Conservation (phyloP, 768 basidiomycete genomes). For the Amanita inopinata region DNA sequence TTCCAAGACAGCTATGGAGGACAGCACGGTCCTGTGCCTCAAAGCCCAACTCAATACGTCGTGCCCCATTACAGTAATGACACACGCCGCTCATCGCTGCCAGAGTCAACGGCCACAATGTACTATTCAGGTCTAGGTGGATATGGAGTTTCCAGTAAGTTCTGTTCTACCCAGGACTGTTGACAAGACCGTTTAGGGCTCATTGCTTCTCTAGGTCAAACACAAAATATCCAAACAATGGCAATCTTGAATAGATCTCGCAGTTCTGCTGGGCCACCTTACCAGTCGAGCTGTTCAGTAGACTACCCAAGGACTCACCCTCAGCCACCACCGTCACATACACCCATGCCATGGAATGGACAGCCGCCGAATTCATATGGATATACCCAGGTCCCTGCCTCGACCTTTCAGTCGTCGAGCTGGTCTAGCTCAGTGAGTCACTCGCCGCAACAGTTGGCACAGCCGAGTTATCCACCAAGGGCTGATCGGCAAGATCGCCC, state of each 20-base stretch:
- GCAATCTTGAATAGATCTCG: conserved; percentile 7
- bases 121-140: conserved; percentile 3
- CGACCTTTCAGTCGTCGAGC: background rate
- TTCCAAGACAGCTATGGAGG: conserved; percentile 5
- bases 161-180: background rate
- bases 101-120: background rate
- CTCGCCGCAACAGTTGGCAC: background rate
- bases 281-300: background rate
- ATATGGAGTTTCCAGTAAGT: conserved; percentile 4
- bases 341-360: conserved; percentile 1
- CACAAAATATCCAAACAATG: background rate
- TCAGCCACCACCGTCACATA: background rate
- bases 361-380: conserved; percentile 3
- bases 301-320: conserved; percentile 1
- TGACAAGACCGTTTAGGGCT: background rate
- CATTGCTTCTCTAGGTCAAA: background rate
- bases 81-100: conserved; percentile 3
- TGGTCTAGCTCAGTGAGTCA: background rate
- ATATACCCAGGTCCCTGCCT: background rate
- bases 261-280: background rate
- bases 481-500: background rate
- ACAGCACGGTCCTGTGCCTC: background rate
- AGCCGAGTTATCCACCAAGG: background rate
- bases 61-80: background rate
- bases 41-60: conserved; percentile 2